A percentile compares a stretch with the other conserved stretches of the same genome.
phyloP scores from a whole-genome alignment of 2,329 filamentous ascomycete genomes.

The Colletotrichum sp. region DNA sequence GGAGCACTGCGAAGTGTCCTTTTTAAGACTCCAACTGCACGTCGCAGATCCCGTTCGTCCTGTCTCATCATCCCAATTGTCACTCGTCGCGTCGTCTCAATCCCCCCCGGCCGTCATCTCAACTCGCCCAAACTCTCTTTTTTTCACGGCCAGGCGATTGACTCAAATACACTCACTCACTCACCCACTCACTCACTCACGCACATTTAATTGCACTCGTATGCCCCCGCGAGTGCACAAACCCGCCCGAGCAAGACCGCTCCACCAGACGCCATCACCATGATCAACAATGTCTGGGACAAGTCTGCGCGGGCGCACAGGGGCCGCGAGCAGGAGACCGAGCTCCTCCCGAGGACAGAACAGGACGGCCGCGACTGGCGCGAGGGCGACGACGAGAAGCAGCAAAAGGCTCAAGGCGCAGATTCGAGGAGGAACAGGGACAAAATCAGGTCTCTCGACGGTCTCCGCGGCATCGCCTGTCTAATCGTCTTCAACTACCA shows the following conservation, averaged over 20 bases:
- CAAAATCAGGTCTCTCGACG: constrained; percentile 45
- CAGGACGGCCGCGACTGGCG: background rate
- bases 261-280: background rate
- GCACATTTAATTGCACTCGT: background rate
- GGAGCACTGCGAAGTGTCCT: background rate
- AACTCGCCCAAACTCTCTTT: background rate
- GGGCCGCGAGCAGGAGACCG: background rate
- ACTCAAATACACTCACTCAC: background rate
- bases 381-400: constrained; percentile 11
- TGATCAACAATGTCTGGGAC: constrained; percentile 11
- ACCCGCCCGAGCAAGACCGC: background rate
- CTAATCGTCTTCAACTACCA: constrained; percentile 49
- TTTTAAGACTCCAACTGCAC: background rate
- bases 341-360: background rate
- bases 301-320: constrained; percentile 9
- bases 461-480: constrained; percentile 45
- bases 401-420: background rate
- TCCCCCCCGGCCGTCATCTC: background rate
- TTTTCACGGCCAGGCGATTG: background rate
- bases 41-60: constrained; percentile 1
- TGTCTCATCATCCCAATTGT: background rate
- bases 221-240: background rate
- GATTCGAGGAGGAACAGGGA: constrained; percentile 24
- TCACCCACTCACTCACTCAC: background rate
- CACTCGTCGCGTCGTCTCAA: background rate